phyloP scores from a whole-genome alignment of 768 basidiomycete genomes.

The Podaxis sp. region DNA sequence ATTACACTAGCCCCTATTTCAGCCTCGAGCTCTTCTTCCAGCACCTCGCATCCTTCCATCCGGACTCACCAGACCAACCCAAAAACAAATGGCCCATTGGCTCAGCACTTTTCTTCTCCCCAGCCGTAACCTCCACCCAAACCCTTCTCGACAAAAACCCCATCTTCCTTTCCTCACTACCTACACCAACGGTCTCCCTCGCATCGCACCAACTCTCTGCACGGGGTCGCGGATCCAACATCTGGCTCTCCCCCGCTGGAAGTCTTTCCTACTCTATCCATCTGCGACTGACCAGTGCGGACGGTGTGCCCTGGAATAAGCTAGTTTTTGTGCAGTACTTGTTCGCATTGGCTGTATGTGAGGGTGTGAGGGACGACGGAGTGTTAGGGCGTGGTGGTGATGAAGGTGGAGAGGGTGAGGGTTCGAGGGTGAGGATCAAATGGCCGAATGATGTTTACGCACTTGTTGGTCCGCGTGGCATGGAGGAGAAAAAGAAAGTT shows the following conservation, averaged over 20 bases:
- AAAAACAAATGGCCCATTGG: slow-evolving; percentile 56
- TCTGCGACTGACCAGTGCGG: slow-evolving; percentile 52
- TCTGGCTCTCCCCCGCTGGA: slow-evolving; percentile 91
- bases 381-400: slow-evolving; percentile 49
- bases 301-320: slow-evolving; percentile 30
- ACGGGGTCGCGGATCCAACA: slow-evolving; percentile 83
- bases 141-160: slow-evolving; percentile 92
- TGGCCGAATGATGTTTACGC: slow-evolving; percentile 99
- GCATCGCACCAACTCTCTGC: slow-evolving; percentile 88
- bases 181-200: slow-evolving; percentile 76
- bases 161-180: slow-evolving; percentile 62
- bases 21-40: slow-evolving; percentile 61
- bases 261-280: slow-evolving; percentile 85
- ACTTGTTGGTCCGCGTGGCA: slow-evolving; percentile 42
- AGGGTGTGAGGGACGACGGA: slow-evolving; percentile 67
- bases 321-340: slow-evolving; percentile 96
- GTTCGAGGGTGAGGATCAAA: slow-evolving; percentile 66
- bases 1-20: slow-evolving; percentile 69
- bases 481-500: slow-evolving; percentile 67
- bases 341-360: slow-evolving; percentile 84
- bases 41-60: slow-evolving; percentile 37
- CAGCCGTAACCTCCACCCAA: slow-evolving; percentile 92
- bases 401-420: slow-evolving; percentile 29
- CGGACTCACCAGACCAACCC: slow-evolving; percentile 27
- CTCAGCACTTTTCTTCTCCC: slow-evolving; percentile 81